These are phyloP conservation scores for Cymbopogon citratus DNA, from an alignment of 176 grass and related monocot species.

Conservation along the genomic window DNA sequence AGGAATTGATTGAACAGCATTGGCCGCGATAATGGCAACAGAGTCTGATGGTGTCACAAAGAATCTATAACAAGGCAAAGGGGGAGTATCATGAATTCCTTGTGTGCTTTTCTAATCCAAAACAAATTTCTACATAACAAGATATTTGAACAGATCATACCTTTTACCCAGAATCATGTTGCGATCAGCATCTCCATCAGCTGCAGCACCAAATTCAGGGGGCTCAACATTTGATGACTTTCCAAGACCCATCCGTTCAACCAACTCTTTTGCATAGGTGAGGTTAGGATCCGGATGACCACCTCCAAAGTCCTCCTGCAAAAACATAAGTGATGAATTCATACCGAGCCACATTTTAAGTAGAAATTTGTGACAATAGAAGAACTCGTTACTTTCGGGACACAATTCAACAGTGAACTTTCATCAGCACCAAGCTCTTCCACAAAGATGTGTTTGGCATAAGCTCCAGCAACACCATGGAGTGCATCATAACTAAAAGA, in stretches of 20 bases:
- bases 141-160: slow-evolving; percentile 26
- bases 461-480: slow-evolving; percentile 91
- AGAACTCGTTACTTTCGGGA: slow-evolving; percentile 58
- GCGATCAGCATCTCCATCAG: slow-evolving; percentile 98
- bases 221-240: slow-evolving; percentile 66
- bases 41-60: slow-evolving; percentile 98
- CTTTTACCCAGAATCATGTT: slow-evolving; percentile 99
- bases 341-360: neutral
- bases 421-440: slow-evolving; percentile 94
- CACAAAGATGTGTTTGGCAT: slow-evolving; percentile 85
- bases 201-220: slow-evolving; percentile 95
- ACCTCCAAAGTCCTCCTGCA: slow-evolving; percentile 98
- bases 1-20: slow-evolving; percentile 93
- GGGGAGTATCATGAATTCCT: slow-evolving; percentile 6
- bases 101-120: slow-evolving; percentile 1
- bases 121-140: neutral
- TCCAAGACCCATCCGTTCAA: slow-evolving; percentile 87
- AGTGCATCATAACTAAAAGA: slow-evolving; percentile 84
- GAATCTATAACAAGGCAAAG: slow-evolving; percentile 53
- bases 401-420: slow-evolving; percentile 89
- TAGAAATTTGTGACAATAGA: neutral
- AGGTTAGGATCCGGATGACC: slow-evolving; percentile 96
- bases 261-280: slow-evolving; percentile 96
- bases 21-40: slow-evolving; percentile 96
- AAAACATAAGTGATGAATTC: slow-evolving; percentile 22